Evolutionary conservation across 2,329 filamentous ascomycete species (phyloP), one percentile per base, ranked within the genome.

Genomic region (Pseudogymnoascus sp.): DNA sequence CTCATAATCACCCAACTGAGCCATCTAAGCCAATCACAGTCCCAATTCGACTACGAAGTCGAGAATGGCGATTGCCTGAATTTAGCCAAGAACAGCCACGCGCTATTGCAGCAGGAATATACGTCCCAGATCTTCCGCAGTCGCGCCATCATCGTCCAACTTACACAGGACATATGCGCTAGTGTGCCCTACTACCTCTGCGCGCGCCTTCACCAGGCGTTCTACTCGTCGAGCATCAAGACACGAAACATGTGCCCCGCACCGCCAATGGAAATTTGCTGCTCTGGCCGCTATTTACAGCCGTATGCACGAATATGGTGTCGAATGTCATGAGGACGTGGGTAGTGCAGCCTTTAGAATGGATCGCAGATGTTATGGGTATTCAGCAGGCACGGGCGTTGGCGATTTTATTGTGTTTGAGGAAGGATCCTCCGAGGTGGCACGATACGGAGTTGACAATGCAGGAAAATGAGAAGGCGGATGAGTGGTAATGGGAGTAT

Each of bases 281-380:
- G 1, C 60, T 72, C 4, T 72, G 70, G 70, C 69, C 70, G 3
- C 37, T 72, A 3, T 72, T 67, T 38, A 65, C 64, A 3, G 70
- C 69, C 6, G 70, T 66, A 2, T 64, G 46, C 9, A 70, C 66
- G 1, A 50, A 63, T 11, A 44, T 68, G 37, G 64, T 69, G 2
- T 68, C 70, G 3, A 66, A 67, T 56, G 29, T 68, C 17, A 70
- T 70, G 68, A 67, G 65, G 1, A 50, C 62, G 6, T 71, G 70
- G 70, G 68, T 71, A 33, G 65, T 65, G 19, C 65, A 67, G 5
- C 63, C 68, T 50, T 60, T 71, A 6, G 63, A 60, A 44, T 65
- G 65, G 35, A 70, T 72, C 19, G 59, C 67, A 4, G 66, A 70
- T n/a, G 65, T 67, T 2, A 67, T 71, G 65, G 67, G 66, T 0